A percentile compares a stretch with the other conserved stretches of the same genome.
Evolutionary conservation across 2,329 filamentous ascomycete genomes (phyloP).

Genomic region (Tolypocladium cylindrosporum): DNA sequence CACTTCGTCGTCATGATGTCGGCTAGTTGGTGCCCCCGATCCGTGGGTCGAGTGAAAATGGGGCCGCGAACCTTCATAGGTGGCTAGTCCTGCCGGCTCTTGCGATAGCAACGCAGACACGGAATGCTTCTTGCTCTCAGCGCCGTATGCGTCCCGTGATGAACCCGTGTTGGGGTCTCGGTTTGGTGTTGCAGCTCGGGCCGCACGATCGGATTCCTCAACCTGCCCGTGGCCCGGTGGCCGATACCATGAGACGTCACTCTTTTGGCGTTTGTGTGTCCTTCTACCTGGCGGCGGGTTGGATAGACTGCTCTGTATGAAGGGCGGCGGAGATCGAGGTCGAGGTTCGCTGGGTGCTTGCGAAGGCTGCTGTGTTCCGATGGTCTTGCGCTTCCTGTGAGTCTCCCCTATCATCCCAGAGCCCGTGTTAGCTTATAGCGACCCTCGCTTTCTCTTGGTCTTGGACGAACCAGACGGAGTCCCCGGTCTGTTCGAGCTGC

Average conservation of each 20-base stretch:
- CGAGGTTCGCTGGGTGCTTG: slow-evolving; percentile 18
- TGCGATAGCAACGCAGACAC: slow-evolving; percentile 22
- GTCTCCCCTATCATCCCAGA: slow-evolving; percentile 54
- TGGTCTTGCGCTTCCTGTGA: slow-evolving; percentile 77
- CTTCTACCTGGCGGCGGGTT: slow-evolving; percentile 14
- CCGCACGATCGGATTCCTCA: slow-evolving; percentile 11
- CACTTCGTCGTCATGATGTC: slow-evolving; percentile 4
- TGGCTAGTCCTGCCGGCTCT: slow-evolving; percentile 5
- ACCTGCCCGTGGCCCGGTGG: slow-evolving; percentile 11
- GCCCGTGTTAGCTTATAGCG: slow-evolving; percentile 27
- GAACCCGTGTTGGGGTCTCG: slow-evolving; percentile 8
- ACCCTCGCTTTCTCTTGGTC: slow-evolving; percentile 36
- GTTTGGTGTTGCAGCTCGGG: slow-evolving; percentile 8
- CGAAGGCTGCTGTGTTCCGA: slow-evolving; percentile 25
- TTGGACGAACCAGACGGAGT: slow-evolving; percentile 66
- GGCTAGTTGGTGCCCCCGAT: background rate
- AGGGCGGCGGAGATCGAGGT: slow-evolving; percentile 22
- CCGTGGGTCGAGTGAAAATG: slow-evolving; percentile 2
- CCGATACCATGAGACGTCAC: slow-evolving; percentile 26
- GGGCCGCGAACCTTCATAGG: slow-evolving; percentile 1
- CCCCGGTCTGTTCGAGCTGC: slow-evolving; percentile 54
- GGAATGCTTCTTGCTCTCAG: slow-evolving; percentile 20
- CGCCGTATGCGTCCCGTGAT: slow-evolving; percentile 15
- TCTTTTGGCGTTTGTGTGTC: slow-evolving; percentile 24
- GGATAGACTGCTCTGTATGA: slow-evolving; percentile 16